phyloP scores from a whole-genome alignment of 176 grass and related monocot genomes.

The Sorghum bicolor region Sorghum_bicolor_NCBIv3 NC_012879.2:52865001-52865500 shows the following conservation, averaged over 20 bases:
- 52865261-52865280: constrained; percentile 90
- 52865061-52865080: neutral
- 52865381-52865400: no score
- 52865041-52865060: neutral
- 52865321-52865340: constrained; percentile 86
- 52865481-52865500: no score
- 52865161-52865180: neutral
- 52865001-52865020: constrained; percentile 13
- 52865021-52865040: constrained; percentile 30
- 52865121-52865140: neutral
- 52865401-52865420: no score
- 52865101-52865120: neutral
- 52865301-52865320: constrained; percentile 96
- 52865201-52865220: neutral
- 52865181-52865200: neutral
- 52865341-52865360: neutral
- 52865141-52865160: neutral
- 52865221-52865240: constrained; percentile 56
- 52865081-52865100: neutral
- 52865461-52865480: no score
- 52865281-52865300: constrained; percentile 99
- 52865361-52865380: no score
- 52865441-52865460: no score
- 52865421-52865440: no score
- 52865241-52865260: constrained; percentile 81